Conservation (phyloP, 208 protist genomes). For the Tritrichomonas musculus region DNA sequence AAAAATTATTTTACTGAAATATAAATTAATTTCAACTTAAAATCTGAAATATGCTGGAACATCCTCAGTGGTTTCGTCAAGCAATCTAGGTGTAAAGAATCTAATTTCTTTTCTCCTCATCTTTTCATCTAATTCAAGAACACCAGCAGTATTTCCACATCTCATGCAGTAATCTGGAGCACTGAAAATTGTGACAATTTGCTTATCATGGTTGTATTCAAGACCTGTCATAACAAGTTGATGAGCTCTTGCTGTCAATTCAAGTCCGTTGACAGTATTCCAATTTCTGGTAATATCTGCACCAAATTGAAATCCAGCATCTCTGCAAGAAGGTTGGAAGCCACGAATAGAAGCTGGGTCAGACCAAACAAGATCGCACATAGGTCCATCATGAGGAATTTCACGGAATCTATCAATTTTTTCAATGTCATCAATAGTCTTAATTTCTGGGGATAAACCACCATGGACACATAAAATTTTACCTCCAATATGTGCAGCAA, state of each 20-base stretch:
- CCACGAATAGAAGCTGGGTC: slow-evolving; percentile 63
- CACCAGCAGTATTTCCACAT: slow-evolving; percentile 63
- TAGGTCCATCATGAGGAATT: slow-evolving; percentile 64
- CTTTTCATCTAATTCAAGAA: slow-evolving; percentile 96
- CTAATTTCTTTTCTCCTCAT: slow-evolving; percentile 62
- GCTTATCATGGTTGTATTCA: slow-evolving; percentile 89
- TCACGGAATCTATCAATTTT: background rate
- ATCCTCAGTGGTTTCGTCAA: background rate
- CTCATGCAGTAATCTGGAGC: slow-evolving; percentile 96
- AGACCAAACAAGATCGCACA: slow-evolving; percentile 64
- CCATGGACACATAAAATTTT: slow-evolving; percentile 83
- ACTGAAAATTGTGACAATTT: slow-evolving; percentile 96
- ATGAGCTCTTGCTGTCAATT: slow-evolving; percentile 70
- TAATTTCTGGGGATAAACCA: slow-evolving; percentile 64
- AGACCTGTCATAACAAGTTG: slow-evolving; percentile 73
- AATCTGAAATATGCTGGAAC: background rate
- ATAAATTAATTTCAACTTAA: background rate
- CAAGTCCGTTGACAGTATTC: slow-evolving; percentile 93
- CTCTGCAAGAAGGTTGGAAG: slow-evolving; percentile 92
- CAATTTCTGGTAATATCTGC: slow-evolving; percentile 93
- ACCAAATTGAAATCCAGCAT: slow-evolving; percentile 77
- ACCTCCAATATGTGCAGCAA: slow-evolving; percentile 69
- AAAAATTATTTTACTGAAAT: background rate
- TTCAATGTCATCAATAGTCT: slow-evolving; percentile 63
- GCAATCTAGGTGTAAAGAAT: background rate